Base-by-base conservation (phyloP, 495 filamentous ascomycete genomes). In the Daldinia bambusicola region DNA sequence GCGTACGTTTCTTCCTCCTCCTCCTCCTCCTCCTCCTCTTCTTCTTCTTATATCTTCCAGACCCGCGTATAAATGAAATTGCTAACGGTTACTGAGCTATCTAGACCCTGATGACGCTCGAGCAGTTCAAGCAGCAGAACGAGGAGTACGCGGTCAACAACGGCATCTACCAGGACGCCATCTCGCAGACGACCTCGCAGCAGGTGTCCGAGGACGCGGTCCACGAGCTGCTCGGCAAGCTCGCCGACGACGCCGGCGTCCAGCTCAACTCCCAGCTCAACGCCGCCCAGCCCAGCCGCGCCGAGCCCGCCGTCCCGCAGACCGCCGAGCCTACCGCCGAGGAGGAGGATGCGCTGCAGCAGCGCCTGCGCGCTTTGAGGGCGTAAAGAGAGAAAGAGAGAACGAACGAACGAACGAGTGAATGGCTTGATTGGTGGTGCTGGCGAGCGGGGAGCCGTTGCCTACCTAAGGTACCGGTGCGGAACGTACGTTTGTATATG, bases 141-240 rank as follows among this genome's bases (percentile, higher is more conserved):
- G 92, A 94, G 74, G 91, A 94, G 71, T 88, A 94, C 63, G 92
- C 93, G 77, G 91, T 94, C 70, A 88, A 86, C 74, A 93, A 91
- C 55, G 89, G 89, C 26, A 93, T 93, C 80, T 93, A 93, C 81
- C 90, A 93, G 79, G 93, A 92, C 75, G 92, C 92, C 45, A 93
- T 92, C 52, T 87, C 88, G 8, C 87, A 87, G 48, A 89, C 89
- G 52, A 94, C 92, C 0, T 90, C 90, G 12, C 87, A 90, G 30
- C 90, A 88, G 60, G 92, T 92, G 43, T 91, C 91, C 64, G 92
- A 94, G 74, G 92, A 94, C 59, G 91, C 92, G 72, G 92, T 95
- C 10, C 92, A 95, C 79, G 86, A 91, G 66, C 77, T 95, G 71
- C 90, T 94, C 77, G 86, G 84, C 61, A 90, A 94, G 83, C 88